Evolutionary conservation across 805 yeast species (phyloP).

Genomic region (Lachancea kluyveri): DNA sequence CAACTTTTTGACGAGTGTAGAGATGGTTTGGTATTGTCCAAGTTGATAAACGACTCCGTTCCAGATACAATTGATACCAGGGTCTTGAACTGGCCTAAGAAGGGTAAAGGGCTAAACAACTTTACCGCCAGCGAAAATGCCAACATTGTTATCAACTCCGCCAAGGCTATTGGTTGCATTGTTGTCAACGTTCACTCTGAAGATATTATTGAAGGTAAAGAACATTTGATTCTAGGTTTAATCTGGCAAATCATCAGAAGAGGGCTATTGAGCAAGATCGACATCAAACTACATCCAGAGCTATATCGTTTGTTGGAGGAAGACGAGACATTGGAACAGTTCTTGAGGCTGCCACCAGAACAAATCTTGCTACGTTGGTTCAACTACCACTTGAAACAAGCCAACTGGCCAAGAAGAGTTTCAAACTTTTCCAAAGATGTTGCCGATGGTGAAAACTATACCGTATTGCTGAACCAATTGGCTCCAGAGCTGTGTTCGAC

Average conservation of each 20-base stretch:
- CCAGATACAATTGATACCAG: slow-evolving; percentile 98
- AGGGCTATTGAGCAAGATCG: slow-evolving; percentile 90
- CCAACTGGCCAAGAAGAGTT: slow-evolving; percentile 83
- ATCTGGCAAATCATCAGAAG: slow-evolving; percentile 98
- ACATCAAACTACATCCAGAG: slow-evolving; percentile 94
- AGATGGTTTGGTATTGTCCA: slow-evolving; percentile 89
- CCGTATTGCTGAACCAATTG: slow-evolving; percentile 81
- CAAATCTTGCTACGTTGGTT: slow-evolving; percentile 96
- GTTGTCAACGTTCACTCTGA: slow-evolving; percentile 97
- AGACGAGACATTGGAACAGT: slow-evolving; percentile 95
- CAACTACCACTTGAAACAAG: slow-evolving; percentile 91
- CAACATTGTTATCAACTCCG: slow-evolving; percentile 94
- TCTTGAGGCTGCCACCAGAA: slow-evolving; percentile 94
- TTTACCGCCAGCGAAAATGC: slow-evolving; percentile 97
- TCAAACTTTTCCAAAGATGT: slow-evolving; percentile 82
- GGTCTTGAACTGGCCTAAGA: slow-evolving; percentile 84
- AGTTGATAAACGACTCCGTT: slow-evolving; percentile 93
- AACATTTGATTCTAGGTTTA: slow-evolving; percentile 83
- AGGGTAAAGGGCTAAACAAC: slow-evolving; percentile 75
- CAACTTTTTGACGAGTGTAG: slow-evolving; percentile 95
- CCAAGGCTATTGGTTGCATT: slow-evolving; percentile 97
- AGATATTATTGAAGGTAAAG: slow-evolving; percentile 90
- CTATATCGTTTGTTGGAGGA: slow-evolving; percentile 90
- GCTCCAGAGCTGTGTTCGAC: slow-evolving; percentile 77
- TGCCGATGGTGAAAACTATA: slow-evolving; percentile 91